Base-by-base conservation (phyloP, 2,329 filamentous ascomycete species). In the Thielaviopsis euricoi region DNA sequence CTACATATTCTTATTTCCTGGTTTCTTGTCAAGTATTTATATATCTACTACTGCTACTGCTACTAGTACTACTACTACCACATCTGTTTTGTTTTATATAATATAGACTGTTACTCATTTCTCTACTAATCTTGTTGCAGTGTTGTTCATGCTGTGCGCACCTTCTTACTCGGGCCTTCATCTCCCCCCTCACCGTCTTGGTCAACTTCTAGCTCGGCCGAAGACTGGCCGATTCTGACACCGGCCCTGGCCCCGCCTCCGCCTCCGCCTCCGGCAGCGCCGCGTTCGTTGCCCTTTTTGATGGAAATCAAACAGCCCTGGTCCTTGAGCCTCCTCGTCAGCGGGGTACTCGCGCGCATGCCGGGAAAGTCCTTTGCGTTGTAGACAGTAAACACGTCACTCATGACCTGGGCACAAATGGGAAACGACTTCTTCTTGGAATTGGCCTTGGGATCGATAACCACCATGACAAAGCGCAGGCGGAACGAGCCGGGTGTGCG, bases 301-400 rank as follows among this genome's bases (percentile, higher is more conserved):
- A 91, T 87, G 40, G 87, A 87, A 61, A 93, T 89, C 54, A 89
- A 82, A 65, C 87, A 87, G 3, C 87, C 87, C 70, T 91, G 87
- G 64, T 86, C 76, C 68, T 88, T 87, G 59, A 93, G 72, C 33
- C 79, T 76, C 67, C 86, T 86, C 1, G 87, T 87, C 43, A 93
- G 71, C 19, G 78, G 74, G 25, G 85, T 89, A 67, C 85, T 89
- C 1, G 86, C 82, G 59, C 83, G 76, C 87, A 93, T 93, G 6
- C 87, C 87, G 0, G 86, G 86, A 61, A 93, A 93, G 66, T 91
- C 87, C 67, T 91, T 93, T 50, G 87, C 87, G 50, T 85, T 89
- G 68, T 85, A 90, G 7, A 90, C 87, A 13, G 79, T 82, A 66
- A 93, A 90, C n/a, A 82, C 72, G 17, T 87, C 80, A 65, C 82